These are phyloP conservation scores for Fusarium nanum DNA, from an alignment of 2,329 filamentous ascomycete genomes.

Conservation along the genomic window DNA sequence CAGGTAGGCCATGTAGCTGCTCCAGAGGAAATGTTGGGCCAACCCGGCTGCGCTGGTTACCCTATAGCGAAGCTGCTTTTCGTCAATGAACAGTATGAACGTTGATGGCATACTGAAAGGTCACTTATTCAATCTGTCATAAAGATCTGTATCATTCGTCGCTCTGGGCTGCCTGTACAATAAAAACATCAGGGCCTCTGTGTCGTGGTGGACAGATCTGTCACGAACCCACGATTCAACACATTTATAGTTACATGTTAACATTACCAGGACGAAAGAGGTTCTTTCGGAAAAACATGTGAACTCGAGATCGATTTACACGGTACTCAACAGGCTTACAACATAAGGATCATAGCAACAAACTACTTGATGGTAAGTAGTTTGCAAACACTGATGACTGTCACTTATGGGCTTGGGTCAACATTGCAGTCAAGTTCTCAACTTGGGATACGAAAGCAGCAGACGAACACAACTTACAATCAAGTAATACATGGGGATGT, in stretches of 20 bases:
- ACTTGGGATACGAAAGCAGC: too few relatives aligned
- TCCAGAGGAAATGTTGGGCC: background rate
- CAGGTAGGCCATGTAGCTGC: background rate
- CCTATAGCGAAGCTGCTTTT: background rate
- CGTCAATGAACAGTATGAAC: background rate
- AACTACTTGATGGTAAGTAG: background rate
- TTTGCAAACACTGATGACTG: background rate
- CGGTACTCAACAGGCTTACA: too few relatives aligned
- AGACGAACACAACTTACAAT: background rate
- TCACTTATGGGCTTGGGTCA: background rate
- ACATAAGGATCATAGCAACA: background rate
- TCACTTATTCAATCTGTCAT: background rate
- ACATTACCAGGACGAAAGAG: too few relatives aligned
- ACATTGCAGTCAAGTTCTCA: background rate
- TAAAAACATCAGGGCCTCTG: background rate
- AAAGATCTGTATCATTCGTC: too few relatives aligned
- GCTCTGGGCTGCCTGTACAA: too few relatives aligned
- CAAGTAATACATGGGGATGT: background rate
- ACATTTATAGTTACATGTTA: too few relatives aligned
- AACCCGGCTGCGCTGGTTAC: background rate
- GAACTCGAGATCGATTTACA: too few relatives aligned
- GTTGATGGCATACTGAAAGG: background rate
- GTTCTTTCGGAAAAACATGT: too few relatives aligned
- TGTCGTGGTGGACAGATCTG: background rate
- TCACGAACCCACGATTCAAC: background rate